Conservation (phyloP, 2,329 filamentous ascomycete species). For the Aspergillus ustus region DNA sequence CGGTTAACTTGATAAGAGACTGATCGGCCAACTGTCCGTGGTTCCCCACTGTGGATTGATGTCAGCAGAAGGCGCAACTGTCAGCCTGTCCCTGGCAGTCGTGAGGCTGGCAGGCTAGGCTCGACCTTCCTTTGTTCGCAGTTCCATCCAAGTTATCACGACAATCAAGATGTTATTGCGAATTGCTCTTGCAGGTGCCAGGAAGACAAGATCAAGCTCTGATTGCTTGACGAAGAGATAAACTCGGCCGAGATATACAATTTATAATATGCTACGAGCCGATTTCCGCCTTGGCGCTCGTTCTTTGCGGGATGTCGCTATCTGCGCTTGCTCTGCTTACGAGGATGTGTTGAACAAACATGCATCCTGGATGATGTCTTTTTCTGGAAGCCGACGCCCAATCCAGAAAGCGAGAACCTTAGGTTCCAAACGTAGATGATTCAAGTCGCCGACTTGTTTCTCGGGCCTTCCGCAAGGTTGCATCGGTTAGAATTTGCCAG, state of each 20-base stretch:
- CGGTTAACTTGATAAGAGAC: constrained; percentile 16
- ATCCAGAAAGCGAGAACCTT: not conserved
- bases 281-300: constrained; percentile 10
- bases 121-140: not conserved
- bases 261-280: not conserved
- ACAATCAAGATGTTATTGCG: not conserved
- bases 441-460: not conserved
- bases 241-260: constrained; percentile 6
- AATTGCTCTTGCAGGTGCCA: not conserved
- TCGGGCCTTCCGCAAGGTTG: not conserved
- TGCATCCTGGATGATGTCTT: not conserved
- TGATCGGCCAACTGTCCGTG: constrained; percentile 13
- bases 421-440: not conserved
- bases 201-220: not conserved
- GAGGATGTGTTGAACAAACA: not conserved
- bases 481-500: not conserved
- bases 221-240: not conserved
- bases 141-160: not conserved
- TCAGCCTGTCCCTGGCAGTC: constrained; percentile 6
- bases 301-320: not conserved
- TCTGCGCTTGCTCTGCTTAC: not conserved
- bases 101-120: not conserved
- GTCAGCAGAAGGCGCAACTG: constrained; percentile 9
- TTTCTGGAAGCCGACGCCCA: not conserved
- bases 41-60: constrained; percentile 8